Percentiles rank a stretch among this genome's conserved stretches.
phyloP scores from a whole-genome alignment of 331 rosid genomes.

The Quercus tomentella region DNA sequence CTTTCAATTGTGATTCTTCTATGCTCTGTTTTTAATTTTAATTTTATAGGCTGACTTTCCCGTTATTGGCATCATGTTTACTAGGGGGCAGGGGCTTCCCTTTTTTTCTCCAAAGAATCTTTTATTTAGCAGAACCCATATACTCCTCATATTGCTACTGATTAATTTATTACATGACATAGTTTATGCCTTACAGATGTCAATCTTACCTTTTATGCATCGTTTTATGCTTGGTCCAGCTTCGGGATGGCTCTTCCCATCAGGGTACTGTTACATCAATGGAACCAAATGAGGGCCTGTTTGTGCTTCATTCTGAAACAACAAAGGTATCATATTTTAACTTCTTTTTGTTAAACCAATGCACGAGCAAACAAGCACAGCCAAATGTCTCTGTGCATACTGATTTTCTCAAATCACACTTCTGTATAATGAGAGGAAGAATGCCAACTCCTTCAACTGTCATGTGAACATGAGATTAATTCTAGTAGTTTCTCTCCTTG shows the following conservation, averaged over 20 bases:
- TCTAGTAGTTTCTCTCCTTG: neutral
- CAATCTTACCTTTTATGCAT: constrained; percentile 14
- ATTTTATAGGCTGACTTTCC: neutral
- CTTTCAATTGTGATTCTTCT: neutral
- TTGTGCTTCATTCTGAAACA: constrained; percentile 71
- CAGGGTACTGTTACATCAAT: constrained; percentile 93
- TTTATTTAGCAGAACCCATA: neutral
- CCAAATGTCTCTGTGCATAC: neutral
- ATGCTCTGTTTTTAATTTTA: neutral
- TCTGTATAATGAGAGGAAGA: neutral
- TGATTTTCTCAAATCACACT: neutral
- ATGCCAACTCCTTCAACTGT: neutral
- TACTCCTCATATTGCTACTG: neutral
- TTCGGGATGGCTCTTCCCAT: constrained; percentile 82
- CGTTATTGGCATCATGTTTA: neutral
- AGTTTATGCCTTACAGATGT: neutral
- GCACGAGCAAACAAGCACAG: neutral
- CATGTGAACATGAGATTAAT: neutral
- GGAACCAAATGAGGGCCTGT: constrained; percentile 88
- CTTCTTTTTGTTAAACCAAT: neutral
- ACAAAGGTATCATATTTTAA: constrained; percentile 41
- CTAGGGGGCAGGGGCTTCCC: neutral
- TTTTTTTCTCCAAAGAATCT: neutral
- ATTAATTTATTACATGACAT: neutral
- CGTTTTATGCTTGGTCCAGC: constrained; percentile 39